Conservation (phyloP, 768 basidiomycete species). For the Lepiota brunneoincarnata region DNA sequence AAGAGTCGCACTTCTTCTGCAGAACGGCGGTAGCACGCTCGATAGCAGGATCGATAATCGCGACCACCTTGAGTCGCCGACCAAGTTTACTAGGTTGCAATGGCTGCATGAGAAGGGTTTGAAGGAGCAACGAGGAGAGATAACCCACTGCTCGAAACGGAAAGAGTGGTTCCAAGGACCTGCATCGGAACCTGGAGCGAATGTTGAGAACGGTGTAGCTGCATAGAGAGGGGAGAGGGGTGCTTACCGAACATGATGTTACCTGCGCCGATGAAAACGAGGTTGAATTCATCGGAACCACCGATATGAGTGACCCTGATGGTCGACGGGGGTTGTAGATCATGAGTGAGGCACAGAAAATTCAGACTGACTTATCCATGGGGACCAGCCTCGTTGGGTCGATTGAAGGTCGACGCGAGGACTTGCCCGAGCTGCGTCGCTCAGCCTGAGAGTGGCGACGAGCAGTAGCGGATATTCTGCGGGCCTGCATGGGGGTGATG, state of each 20-base stretch:
- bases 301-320: conserved; percentile 47
- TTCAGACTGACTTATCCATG: conserved; percentile 67
- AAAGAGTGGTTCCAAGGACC: conserved; percentile 94
- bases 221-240: background rate
- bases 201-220: conserved; percentile 1
- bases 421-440: conserved; percentile 40
- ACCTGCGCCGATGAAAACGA: conserved; percentile 93
- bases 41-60: conserved; percentile 86
- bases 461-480: conserved; percentile 39
- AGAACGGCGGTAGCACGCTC: conserved; percentile 80
- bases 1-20: conserved; percentile 87
- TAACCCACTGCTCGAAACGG: conserved; percentile 79
- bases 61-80: conserved; percentile 92
- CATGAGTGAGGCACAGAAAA: conserved; percentile 4
- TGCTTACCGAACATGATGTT: conserved; percentile 93
- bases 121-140: conserved; percentile 12
- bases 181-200: conserved; percentile 67
- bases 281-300: conserved; percentile 80
- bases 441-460: conserved; percentile 33
- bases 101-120: conserved; percentile 5
- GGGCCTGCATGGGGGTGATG: conserved; percentile 24
- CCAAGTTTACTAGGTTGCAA: conserved; percentile 75
- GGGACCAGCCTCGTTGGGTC: conserved; percentile 74
- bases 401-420: conserved; percentile 69
- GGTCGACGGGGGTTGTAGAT: conserved; percentile 12